Evolutionary conservation across 2,329 filamentous ascomycete genomes (phyloP).

Genomic region (Samsoniella hepiali): DNA sequence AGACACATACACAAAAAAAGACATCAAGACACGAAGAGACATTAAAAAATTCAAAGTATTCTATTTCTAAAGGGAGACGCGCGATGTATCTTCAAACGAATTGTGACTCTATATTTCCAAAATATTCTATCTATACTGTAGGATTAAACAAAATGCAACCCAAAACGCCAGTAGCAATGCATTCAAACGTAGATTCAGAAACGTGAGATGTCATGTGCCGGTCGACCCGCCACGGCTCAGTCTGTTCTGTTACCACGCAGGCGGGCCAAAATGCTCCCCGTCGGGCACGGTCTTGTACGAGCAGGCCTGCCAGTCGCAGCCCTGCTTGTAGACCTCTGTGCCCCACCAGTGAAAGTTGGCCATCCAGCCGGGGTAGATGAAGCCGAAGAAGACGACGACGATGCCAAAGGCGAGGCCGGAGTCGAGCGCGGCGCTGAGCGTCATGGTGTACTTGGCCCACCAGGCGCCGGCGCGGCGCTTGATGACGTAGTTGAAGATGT

Average conservation of each 20-base stretch:
- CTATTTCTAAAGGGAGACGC: background rate
- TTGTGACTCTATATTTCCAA: background rate
- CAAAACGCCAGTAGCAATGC: conserved; percentile 6
- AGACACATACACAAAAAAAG: background rate
- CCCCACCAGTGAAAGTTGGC: conserved; percentile 81
- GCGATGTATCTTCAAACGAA: background rate
- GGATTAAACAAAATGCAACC: conserved; percentile 5
- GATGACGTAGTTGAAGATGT: conserved; percentile 76
- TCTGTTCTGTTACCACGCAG: conserved; percentile 45
- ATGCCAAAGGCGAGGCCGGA: conserved; percentile 79
- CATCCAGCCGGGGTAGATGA: conserved; percentile 77
- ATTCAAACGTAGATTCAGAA: background rate
- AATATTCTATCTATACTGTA: background rate
- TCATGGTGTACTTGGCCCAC: conserved; percentile 94
- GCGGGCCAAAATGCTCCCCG: conserved; percentile 65
- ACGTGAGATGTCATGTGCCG: background rate
- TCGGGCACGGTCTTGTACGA: conserved; percentile 62
- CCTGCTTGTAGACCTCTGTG: conserved; percentile 78
- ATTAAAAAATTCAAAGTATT: conserved; percentile 2
- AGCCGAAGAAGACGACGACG: conserved; percentile 79
- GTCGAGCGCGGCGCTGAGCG: conserved; percentile 76
- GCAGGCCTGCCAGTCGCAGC: conserved; percentile 83
- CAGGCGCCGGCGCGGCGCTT: conserved; percentile 66
- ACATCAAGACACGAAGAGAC: background rate
- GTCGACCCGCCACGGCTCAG: background rate